phyloP scores from a whole-genome alignment of 2,329 filamentous ascomycete genomes.

The Camillea tinctor region DNA sequence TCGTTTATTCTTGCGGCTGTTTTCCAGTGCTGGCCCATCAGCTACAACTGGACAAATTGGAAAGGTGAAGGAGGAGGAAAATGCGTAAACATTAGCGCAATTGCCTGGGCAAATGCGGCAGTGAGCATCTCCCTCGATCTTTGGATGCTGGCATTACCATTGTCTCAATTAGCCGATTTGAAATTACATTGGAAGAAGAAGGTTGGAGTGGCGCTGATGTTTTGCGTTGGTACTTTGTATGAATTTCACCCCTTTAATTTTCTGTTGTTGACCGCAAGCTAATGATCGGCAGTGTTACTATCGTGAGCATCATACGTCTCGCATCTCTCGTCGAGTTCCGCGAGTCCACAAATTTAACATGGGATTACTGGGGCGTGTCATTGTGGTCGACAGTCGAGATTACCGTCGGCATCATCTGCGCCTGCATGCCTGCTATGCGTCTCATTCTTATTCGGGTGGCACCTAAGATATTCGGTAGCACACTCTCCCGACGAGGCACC shows the following conservation, averaged over 20 bases:
- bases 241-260: slow-evolving; percentile 1
- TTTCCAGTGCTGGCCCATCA: slow-evolving; percentile 35
- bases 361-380: slow-evolving; percentile 24
- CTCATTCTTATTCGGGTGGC: slow-evolving; percentile 7
- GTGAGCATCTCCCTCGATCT: slow-evolving; percentile 43
- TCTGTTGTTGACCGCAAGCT: not conserved
- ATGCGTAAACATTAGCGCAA: slow-evolving; percentile 31
- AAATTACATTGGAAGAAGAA: slow-evolving; percentile 48
- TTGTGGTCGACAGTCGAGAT: slow-evolving; percentile 37
- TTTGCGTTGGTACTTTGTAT: slow-evolving; percentile 43
- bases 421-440: slow-evolving; percentile 30
- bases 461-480: slow-evolving; percentile 6
- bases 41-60: slow-evolving; percentile 39
- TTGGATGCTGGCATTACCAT: slow-evolving; percentile 41
- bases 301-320: slow-evolving; percentile 32
- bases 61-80: slow-evolving; percentile 33
- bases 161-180: slow-evolving; percentile 41
- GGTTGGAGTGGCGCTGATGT: slow-evolving; percentile 46
- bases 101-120: slow-evolving; percentile 37
- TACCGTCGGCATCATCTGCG: slow-evolving; percentile 35
- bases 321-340: not conserved
- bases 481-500: not conserved
- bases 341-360: not conserved
- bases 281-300: slow-evolving; percentile 23
- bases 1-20: slow-evolving; percentile 26